Base-by-base conservation (phyloP, 257 asterid species). In the Anisodus acutangulus region DNA sequence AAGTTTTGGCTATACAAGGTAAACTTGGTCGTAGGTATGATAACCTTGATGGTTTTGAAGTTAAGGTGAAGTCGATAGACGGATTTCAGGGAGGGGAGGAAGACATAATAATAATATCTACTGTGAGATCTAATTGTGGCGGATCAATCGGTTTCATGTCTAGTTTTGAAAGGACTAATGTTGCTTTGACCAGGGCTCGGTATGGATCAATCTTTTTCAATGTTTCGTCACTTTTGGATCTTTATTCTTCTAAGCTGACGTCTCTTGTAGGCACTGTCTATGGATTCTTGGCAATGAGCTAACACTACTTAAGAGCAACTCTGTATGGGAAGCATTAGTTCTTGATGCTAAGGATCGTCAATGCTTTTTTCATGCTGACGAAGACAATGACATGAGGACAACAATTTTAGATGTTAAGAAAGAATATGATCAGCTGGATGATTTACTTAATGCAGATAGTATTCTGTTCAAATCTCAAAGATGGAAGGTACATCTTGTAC, bases 61-160 rank as follows among this genome's bases (percentile, higher is more conserved):
- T 93, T 53, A 88, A 89, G 82, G 98, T 89, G 74, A 93, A 91
- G 89, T 89, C 98, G 4, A 43, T 92, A 69, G 98, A 93, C 70
- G 97, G 97, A 15, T 93, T 92, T 88, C 98, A 93, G 83, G 98
- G 97, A 45, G 97, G 94, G 2, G 98, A 93, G 71, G 91, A 93
- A 82, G 98, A 93, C 74, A 31, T 93, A 0, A 85, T 93, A 39
- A 92, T 93, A 26, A 82, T 93, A 82, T 93, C 98, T n/a, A 90
- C 97, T 45, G 95, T 92, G 41, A 83, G 97, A 86, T 87, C 94
- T 43, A 88, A 91, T 67, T 69, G 15, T 51, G 78, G 87, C 22
- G 92, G 97, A 19, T 86, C 93, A 15, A 86, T 92, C 5, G 98
- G 97, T 47, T 93, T 93, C 82, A 82, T 92, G 82, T 82, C 90